phyloP scores from a whole-genome alignment of 2,329 filamentous ascomycete species.

The Phialophora chinensis region DNA sequence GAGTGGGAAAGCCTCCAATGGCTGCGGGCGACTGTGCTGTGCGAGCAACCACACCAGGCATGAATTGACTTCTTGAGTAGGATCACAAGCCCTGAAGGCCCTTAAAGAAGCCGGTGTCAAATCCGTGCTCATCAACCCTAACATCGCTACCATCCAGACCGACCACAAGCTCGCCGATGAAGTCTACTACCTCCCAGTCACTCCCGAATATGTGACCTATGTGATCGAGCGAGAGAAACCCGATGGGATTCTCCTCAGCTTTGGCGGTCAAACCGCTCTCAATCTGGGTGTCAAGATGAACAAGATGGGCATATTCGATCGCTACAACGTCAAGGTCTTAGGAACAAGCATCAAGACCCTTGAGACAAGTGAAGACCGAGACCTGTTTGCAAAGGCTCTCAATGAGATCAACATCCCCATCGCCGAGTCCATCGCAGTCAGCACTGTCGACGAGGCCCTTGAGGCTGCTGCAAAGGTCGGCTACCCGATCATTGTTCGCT shows the following conservation, averaged over 20 bases:
- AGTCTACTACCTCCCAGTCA: slow-evolving; percentile 97
- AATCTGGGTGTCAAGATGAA: slow-evolving; percentile 98
- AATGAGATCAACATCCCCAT: slow-evolving; percentile 98
- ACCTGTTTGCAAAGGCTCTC: slow-evolving; percentile 92
- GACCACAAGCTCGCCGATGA: slow-evolving; percentile 95
- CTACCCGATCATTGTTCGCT: slow-evolving; percentile 97
- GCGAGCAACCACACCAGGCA: neutral
- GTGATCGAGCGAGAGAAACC: slow-evolving; percentile 96
- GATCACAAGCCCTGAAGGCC: slow-evolving; percentile 94
- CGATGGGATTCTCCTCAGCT: slow-evolving; percentile 96
- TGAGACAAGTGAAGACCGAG: slow-evolving; percentile 93
- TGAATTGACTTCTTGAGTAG: slow-evolving; percentile 53
- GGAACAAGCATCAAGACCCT: slow-evolving; percentile 94
- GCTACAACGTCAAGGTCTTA: slow-evolving; percentile 92
- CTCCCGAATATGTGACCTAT: slow-evolving; percentile 95
- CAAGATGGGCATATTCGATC: slow-evolving; percentile 91
- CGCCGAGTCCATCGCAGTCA: slow-evolving; percentile 91
- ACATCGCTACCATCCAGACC: slow-evolving; percentile 98
- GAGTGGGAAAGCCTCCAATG: neutral
- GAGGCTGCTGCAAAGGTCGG: slow-evolving; percentile 84
- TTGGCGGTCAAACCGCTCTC: slow-evolving; percentile 95
- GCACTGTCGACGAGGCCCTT: slow-evolving; percentile 88
- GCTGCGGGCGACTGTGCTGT: neutral
- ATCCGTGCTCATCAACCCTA: slow-evolving; percentile 95
- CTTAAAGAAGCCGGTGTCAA: slow-evolving; percentile 92